A percentile compares a stretch with the other conserved stretches of the same genome.
These are phyloP conservation scores for Pezicula carpinea DNA, from an alignment of 2,329 filamentous ascomycete genomes.

Conservation along the genomic window DNA sequence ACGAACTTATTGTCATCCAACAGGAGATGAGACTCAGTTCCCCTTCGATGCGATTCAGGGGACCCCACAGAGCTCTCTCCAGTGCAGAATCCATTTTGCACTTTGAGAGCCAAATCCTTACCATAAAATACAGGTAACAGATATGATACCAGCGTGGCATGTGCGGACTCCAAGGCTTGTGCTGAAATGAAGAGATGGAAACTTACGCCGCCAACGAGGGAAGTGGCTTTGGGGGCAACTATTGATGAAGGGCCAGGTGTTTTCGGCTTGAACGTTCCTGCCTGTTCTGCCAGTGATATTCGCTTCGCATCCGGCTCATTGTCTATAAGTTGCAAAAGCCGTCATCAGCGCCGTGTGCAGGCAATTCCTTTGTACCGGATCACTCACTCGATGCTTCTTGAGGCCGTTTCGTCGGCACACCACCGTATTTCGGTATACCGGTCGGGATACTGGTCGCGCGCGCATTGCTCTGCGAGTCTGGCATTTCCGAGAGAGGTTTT, in stretches of 20 bases:
- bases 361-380: background rate
- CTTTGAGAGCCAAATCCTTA: no score
- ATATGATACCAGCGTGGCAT: no score
- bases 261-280: conserved; percentile 43
- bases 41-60: no score
- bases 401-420: conserved; percentile 33
- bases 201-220: conserved; percentile 20
- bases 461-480: conserved; percentile 56
- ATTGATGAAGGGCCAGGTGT: conserved; percentile 37
- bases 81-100: no score
- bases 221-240: conserved; percentile 27
- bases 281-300: conserved; percentile 52
- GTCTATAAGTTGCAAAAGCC: conserved; percentile 31
- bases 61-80: no score
- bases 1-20: background rate
- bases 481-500: conserved; percentile 46
- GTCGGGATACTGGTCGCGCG: conserved; percentile 35
- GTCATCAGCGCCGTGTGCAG: conserved; percentile 4
- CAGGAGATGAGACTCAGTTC: no score
- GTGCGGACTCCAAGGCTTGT: no score
- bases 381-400: conserved; percentile 14
- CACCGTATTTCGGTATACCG: background rate
- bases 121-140: no score
- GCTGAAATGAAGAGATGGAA: background rate
- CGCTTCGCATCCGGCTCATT: conserved; percentile 54